phyloP scores from a whole-genome alignment of 2,329 filamentous ascomycete genomes.

The Fonsecaea pedrosoi region DNA sequence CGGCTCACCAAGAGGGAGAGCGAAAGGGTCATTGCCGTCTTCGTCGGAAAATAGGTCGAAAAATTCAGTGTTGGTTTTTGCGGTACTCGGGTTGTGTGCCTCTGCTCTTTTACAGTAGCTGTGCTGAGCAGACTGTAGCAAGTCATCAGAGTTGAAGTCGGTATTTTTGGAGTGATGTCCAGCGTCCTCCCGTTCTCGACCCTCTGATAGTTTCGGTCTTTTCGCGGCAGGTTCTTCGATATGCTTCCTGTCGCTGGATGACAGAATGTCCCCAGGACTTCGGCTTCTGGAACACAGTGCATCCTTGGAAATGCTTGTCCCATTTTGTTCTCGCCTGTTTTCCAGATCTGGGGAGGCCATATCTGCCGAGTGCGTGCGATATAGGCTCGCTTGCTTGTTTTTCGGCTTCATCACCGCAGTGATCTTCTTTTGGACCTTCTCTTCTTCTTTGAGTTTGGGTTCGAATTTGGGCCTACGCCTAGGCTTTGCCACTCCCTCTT shows the following conservation, averaged over 20 bases:
- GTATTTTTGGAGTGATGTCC: background rate
- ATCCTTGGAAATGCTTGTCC: background rate
- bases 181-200: background rate
- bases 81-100: background rate
- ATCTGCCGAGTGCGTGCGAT: background rate
- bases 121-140: background rate
- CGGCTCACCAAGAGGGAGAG: conserved; percentile 5
- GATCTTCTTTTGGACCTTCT: conserved; percentile 30
- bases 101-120: background rate
- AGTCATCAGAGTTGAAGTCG: conserved; percentile 6
- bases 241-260: background rate
- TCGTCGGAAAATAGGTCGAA: conserved; percentile 9
- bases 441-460: conserved; percentile 17
- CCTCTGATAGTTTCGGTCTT: conserved; percentile 18
- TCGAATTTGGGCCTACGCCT: conserved; percentile 50
- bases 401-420: conserved; percentile 15
- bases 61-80: background rate
- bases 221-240: conserved; percentile 19
- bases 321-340: background rate
- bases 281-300: background rate
- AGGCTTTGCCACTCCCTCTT: conserved; percentile 72
- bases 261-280: background rate
- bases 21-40: conserved; percentile 9
- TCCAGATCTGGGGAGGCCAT: background rate
- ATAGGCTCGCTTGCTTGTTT: conserved; percentile 3